A percentile compares a stretch with the other conserved stretches of the same genome.
These are phyloP conservation scores for Paracamarosporium sp. DNA, from an alignment of 2,329 filamentous ascomycete genomes.

Conservation along the genomic window DNA sequence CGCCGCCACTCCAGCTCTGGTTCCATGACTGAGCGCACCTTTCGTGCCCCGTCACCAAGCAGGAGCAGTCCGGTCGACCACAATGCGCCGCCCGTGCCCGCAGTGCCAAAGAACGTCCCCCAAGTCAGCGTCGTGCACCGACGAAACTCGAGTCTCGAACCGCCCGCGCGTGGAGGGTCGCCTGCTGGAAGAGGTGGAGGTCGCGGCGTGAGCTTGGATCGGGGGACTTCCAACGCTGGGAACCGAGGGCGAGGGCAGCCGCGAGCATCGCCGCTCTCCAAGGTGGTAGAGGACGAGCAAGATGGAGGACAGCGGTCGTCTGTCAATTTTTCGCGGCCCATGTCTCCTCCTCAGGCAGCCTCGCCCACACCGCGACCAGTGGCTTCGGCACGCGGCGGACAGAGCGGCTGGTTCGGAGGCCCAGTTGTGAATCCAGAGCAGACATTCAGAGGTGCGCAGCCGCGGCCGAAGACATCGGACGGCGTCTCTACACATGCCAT, in stretches of 20 bases:
- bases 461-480: constrained; percentile 36
- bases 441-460: constrained; percentile 33
- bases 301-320: constrained; percentile 51
- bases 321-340: constrained; percentile 64
- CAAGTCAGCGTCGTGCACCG: constrained; percentile 34
- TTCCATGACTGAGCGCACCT: constrained; percentile 90
- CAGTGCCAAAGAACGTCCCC: constrained; percentile 64
- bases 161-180: constrained; percentile 54
- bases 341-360: constrained; percentile 52
- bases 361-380: constrained; percentile 16
- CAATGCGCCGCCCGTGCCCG: constrained; percentile 77
- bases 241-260: constrained; percentile 30
- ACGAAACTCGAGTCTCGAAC: constrained; percentile 59
- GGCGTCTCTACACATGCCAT: constrained; percentile 27
- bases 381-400: constrained; percentile 17
- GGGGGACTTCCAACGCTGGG: constrained; percentile 24
- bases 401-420: constrained; percentile 48
- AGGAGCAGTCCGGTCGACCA: constrained; percentile 33
- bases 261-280: constrained; percentile 44
- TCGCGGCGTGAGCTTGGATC: constrained; percentile 51
- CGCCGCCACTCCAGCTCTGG: constrained; percentile 67
- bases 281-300: constrained; percentile 52
- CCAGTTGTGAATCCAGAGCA: constrained; percentile 43
- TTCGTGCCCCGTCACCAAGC: constrained; percentile 72
- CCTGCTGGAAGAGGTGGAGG: constrained; percentile 47